phyloP scores from a whole-genome alignment of 1,139 yeast species.

The Zygosaccharomyces sapae region DNA sequence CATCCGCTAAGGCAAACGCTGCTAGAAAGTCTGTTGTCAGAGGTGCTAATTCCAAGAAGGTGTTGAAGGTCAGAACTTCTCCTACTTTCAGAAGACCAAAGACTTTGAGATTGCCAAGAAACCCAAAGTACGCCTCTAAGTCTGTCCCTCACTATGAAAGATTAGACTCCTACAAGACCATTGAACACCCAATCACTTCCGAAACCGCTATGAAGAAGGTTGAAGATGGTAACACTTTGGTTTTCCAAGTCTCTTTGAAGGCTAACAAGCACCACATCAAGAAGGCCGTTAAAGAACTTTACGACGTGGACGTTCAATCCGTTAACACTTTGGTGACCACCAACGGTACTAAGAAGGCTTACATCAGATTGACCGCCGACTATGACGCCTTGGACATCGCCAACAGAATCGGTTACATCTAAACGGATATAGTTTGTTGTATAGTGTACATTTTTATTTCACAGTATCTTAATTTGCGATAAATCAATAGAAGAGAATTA shows the following conservation, averaged over 20 bases:
- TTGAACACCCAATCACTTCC: constrained; percentile 92
- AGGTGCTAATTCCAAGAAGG: constrained; percentile 92
- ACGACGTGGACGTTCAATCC: constrained; percentile 90
- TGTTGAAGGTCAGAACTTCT: constrained; percentile 88
- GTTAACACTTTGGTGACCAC: constrained; percentile 98
- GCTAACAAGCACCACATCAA: constrained; percentile 98
- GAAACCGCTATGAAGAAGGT: constrained; percentile 99
- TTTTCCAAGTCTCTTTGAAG: constrained; percentile 94
- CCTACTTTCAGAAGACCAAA: constrained; percentile 97
- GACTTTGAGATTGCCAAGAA: constrained; percentile 89
- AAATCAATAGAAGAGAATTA: constrained; percentile 1
- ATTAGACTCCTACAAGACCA: constrained; percentile 92
- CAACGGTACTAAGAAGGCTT: constrained; percentile 99
- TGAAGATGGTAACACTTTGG: constrained; percentile 98
- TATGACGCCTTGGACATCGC: constrained; percentile 99
- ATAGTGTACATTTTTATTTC: constrained; percentile 8
- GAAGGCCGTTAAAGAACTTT: constrained; percentile 96
- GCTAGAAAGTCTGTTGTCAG: constrained; percentile 99
- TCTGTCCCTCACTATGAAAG: constrained; percentile 97
- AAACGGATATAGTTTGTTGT: constrained; percentile 35
- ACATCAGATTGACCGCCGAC: constrained; percentile 98
- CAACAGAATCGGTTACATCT: constrained; percentile 98
- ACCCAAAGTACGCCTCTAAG: constrained; percentile 94
- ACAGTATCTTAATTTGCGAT: constrained; percentile 1
- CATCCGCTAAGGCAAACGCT: constrained; percentile 80